These are phyloP conservation scores for Termitomyces sp. DNA, from an alignment of 768 basidiomycete species.

Conservation along the genomic window DNA sequence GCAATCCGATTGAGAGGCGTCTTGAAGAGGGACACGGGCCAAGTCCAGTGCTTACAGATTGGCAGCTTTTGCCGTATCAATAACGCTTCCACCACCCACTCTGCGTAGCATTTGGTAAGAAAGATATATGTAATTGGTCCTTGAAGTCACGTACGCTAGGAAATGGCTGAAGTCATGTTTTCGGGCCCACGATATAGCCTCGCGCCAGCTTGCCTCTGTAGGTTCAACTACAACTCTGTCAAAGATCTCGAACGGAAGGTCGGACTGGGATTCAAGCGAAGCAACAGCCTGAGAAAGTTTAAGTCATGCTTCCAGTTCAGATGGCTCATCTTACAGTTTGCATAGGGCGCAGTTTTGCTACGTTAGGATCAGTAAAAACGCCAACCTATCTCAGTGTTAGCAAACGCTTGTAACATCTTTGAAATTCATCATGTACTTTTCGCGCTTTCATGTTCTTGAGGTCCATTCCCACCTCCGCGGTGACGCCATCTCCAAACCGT, in stretches of 20 bases:
- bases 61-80: constrained; percentile 94
- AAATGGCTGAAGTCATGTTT: constrained; percentile 90
- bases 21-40: not conserved
- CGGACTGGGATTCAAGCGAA: constrained; percentile 70
- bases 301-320: not conserved
- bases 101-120: constrained; percentile 28
- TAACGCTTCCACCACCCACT: constrained; percentile 90
- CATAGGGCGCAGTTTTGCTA: constrained; percentile 79
- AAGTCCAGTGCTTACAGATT: constrained; percentile 53
- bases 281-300: constrained; percentile 52
- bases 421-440: constrained; percentile 42
- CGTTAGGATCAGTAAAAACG: constrained; percentile 87
- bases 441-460: constrained; percentile 89
- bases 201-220: constrained; percentile 83
- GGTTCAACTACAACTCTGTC: constrained; percentile 85
- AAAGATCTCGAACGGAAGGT: constrained; percentile 77
- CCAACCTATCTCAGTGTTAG: constrained; percentile 56
- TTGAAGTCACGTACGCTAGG: constrained; percentile 57
- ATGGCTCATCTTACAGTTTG: constrained; percentile 49
- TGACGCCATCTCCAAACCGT: constrained; percentile 87
- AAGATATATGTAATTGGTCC: not conserved
- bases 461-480: constrained; percentile 88
- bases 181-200: constrained; percentile 86
- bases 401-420: not conserved
- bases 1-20: not conserved